A percentile compares a stretch with the other conserved stretches of the same genome.
phyloP scores from a whole-genome alignment of 2,329 filamentous ascomycete genomes.

The Byssothecium circinans region DNA sequence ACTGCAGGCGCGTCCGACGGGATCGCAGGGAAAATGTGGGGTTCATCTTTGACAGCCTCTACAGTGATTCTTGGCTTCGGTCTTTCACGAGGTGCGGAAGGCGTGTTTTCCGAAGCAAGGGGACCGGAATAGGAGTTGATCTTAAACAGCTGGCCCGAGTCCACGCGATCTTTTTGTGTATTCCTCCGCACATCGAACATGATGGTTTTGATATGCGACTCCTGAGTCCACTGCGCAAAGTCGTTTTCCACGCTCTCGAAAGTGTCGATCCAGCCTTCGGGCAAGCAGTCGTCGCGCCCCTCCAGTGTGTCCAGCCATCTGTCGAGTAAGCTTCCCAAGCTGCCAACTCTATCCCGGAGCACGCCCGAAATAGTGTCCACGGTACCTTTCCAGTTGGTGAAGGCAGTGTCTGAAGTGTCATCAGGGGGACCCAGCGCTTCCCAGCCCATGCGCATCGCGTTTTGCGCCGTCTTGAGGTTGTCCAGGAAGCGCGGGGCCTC shows the following conservation, averaged over 20 bases:
- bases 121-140: conserved; percentile 13
- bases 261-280: conserved; percentile 82
- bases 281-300: conserved; percentile 79
- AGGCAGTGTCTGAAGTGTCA: conserved; percentile 36
- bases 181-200: conserved; percentile 58
- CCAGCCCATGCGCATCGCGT: conserved; percentile 68
- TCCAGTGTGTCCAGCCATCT: conserved; percentile 85
- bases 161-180: conserved; percentile 9
- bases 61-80: background rate
- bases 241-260: conserved; percentile 78
- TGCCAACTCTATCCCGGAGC: conserved; percentile 69
- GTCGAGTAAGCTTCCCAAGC: conserved; percentile 74
- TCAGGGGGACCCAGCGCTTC: conserved; percentile 55
- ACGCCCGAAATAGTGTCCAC: conserved; percentile 60
- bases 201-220: conserved; percentile 73
- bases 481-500: conserved; percentile 70
- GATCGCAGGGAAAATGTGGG: conserved; percentile 1
- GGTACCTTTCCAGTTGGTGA: conserved; percentile 40
- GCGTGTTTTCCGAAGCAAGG: conserved; percentile 1
- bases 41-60: background rate
- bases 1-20: background rate
- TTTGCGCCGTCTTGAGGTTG: conserved; percentile 65
- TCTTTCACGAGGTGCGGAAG: background rate
- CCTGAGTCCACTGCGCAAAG: conserved; percentile 78
- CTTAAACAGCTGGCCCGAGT: background rate